Evolutionary conservation across 2,329 filamentous ascomycete genomes (phyloP).

Genomic region (Onygena corvina): DNA sequence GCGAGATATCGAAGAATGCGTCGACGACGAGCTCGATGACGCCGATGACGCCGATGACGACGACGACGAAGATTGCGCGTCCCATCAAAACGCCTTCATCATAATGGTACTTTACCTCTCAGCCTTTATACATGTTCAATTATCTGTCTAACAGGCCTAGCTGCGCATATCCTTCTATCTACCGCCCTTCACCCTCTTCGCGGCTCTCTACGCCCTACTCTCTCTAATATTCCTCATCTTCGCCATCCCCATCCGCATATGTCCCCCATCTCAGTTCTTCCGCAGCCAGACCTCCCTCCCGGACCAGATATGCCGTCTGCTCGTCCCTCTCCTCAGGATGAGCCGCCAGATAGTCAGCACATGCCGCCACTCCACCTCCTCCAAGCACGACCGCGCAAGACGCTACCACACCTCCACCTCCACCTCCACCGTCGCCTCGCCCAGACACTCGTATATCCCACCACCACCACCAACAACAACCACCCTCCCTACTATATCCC

Average conservation of each 20-base stretch:
- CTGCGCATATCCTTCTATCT: slow-evolving; percentile 31
- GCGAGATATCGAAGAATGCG: not conserved
- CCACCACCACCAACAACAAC: slow-evolving; percentile 18
- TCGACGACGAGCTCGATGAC: not conserved
- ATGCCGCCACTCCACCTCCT: not conserved
- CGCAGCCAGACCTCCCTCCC: slow-evolving; percentile 36
- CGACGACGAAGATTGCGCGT: slow-evolving; percentile 19
- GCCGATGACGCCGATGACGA: slow-evolving; percentile 22
- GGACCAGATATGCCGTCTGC: slow-evolving; percentile 40
- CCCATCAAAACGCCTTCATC: slow-evolving; percentile 32
- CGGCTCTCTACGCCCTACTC: slow-evolving; percentile 44
- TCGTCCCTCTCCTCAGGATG: slow-evolving; percentile 43
- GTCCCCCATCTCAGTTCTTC: slow-evolving; percentile 31
- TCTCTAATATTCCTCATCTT: slow-evolving; percentile 41
- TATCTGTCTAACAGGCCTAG: slow-evolving; percentile 12
- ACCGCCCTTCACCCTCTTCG: slow-evolving; percentile 43
- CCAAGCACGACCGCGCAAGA: not conserved
- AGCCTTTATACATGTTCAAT: slow-evolving; percentile 1
- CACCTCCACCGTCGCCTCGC: not conserved
- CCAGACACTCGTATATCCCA: not conserved
- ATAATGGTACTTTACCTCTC: slow-evolving; percentile 27
- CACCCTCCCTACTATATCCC: slow-evolving; percentile 34
- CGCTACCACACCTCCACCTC: not conserved
- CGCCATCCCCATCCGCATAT: slow-evolving; percentile 44
- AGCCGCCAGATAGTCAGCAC: slow-evolving; percentile 28